A percentile compares a stretch with the other conserved stretches of the same genome.
phyloP scores from a whole-genome alignment of 2,329 filamentous ascomycete genomes.

The Hypoxylon sp. region DNA sequence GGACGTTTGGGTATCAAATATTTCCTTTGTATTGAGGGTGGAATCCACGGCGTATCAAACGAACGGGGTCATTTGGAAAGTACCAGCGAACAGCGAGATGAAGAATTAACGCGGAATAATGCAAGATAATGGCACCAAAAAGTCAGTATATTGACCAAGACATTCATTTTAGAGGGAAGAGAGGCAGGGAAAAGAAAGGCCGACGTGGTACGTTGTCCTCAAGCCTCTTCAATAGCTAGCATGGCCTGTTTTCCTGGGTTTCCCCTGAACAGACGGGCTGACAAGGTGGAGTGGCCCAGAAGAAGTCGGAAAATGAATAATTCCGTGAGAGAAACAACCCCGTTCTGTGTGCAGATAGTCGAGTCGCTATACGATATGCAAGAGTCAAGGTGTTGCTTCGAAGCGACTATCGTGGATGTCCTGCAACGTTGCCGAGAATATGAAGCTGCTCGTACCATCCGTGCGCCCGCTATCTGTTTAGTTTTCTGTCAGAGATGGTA shows the following conservation, averaged over 20 bases:
- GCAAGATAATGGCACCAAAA: not conserved
- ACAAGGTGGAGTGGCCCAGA: not conserved
- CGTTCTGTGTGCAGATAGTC: no score
- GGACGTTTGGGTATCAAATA: slow-evolving; percentile 9
- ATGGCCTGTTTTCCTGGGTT: not conserved
- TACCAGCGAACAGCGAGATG: not conserved
- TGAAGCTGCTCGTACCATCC: slow-evolving; percentile 1
- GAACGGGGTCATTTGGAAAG: not conserved
- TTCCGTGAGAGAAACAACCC: no score
- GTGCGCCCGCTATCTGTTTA: not conserved
- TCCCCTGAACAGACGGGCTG: not conserved
- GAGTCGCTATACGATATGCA: not conserved
- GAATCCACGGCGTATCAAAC: not conserved
- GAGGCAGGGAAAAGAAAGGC: not conserved
- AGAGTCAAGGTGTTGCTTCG: not conserved
- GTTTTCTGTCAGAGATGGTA: not conserved
- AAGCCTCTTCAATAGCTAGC: no score
- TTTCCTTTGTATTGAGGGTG: not conserved
- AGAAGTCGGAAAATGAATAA: no score
- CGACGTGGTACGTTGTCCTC: not conserved
- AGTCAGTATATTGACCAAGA: not conserved
- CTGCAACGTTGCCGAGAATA: slow-evolving; percentile 12
- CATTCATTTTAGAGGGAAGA: not conserved
- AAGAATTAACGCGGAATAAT: not conserved
- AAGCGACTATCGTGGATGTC: not conserved